phyloP scores from a whole-genome alignment of 2,329 filamentous ascomycete genomes.

The Penicillium expansum region DNA sequence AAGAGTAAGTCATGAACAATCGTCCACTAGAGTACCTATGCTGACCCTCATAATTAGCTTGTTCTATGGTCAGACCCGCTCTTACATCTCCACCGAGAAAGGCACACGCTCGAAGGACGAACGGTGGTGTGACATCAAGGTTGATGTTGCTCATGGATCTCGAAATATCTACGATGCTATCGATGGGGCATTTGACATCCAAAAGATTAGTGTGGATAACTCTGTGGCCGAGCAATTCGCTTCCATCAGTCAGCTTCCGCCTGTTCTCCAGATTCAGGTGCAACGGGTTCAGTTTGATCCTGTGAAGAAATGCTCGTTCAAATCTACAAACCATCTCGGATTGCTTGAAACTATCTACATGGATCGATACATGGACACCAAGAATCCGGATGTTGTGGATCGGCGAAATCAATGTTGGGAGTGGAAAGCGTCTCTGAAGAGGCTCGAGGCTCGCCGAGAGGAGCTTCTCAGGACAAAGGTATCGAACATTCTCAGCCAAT shows the following conservation, averaged over 20 bases:
- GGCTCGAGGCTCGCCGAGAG: conserved; percentile 50
- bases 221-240: conserved; percentile 61
- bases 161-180: conserved; percentile 78
- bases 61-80: conserved; percentile 51
- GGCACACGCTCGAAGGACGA: conserved; percentile 53
- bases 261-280: conserved; percentile 84
- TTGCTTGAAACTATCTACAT: conserved; percentile 81
- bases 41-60: conserved; percentile 36
- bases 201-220: conserved; percentile 68
- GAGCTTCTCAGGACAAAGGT: conserved; percentile 43
- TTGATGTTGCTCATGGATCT: conserved; percentile 57
- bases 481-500: neutral
- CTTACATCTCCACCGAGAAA: conserved; percentile 47
- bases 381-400: conserved; percentile 60
- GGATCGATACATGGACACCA: conserved; percentile 75
- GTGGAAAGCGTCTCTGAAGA: conserved; percentile 63
- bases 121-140: conserved; percentile 61
- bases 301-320: conserved; percentile 58
- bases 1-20: conserved; percentile 50
- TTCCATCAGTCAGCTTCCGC: conserved; percentile 73
- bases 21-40: neutral
- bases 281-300: conserved; percentile 75
- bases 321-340: conserved; percentile 73
- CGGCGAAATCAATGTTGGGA: conserved; percentile 71
- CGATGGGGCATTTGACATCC: conserved; percentile 78